Evolutionary conservation across 495 filamentous ascomycete genomes (phyloP), one percentile per base, ranked within the genome.

Genomic region (Aspergillus nanangensis): DNA sequence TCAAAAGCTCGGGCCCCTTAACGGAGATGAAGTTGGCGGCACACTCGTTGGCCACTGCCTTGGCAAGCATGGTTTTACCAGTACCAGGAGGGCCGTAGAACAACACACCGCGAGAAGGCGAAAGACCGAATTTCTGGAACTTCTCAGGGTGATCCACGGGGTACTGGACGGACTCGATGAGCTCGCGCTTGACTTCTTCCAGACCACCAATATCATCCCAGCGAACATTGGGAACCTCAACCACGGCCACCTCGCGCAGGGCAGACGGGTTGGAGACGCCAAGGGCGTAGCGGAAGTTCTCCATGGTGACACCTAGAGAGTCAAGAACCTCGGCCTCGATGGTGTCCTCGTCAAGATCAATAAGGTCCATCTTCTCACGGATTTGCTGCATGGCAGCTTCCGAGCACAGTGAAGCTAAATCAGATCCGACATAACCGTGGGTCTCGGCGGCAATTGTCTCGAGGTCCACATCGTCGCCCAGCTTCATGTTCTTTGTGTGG

Each of bases 401-500:
- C 9, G 93, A 97, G 75, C 93, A 98, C 46, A 98, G 86, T n/a
- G 93, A 95, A 31, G 93, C 93, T 63, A 98, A 71, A 84, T 98
- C 93, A 27, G 93, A 97, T 72, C 93, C 93, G 65, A 98, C 93
- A 57, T 96, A 97, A 75, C 93, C 93, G 74, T 98, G 93, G 40
- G 93, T 98, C 77, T 98, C 94, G 29, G 94, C 83, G 29, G 93
- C 94, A 59, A 98, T 96, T 56, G 88, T 82, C 76, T 95, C 90
- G 17, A 98, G 84, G 62, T 98, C 93, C 33, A 98, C 93, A 63
- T 97, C 93, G 36, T 96, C 94, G 38, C 74, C 90, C 22, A 98
- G 81, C 78, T 97, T 98, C 93, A 98, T 98, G 81, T 98, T 98
- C 83, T 98, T 98, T 57, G 94, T 97, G 76, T 98, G 93, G 53